Base-by-base conservation (phyloP, 768 basidiomycete species). In the Paxillus involutus region DNA sequence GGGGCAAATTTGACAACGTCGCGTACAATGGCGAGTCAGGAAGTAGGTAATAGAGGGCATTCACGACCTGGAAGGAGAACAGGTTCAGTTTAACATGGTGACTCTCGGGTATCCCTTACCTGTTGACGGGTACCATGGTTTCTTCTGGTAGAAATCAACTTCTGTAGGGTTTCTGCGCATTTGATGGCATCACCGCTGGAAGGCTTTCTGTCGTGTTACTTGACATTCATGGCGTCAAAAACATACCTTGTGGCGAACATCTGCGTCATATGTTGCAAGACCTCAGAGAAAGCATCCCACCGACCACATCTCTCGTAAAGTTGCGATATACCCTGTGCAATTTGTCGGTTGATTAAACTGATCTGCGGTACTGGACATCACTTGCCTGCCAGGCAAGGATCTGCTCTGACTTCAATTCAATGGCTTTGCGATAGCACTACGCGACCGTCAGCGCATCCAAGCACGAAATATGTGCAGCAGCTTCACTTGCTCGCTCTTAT, bases 401-500 rank as follows among this genome's bases (percentile, higher is more conserved):
- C 62, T 91, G 88, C 3, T 80, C 78, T 12, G 87, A 83, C 55
- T 84, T 84, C n/a, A 81, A 57, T 33, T 78, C 74, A 45, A 85
- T 89, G 0, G 95, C 96, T 59, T 82, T 88, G 42, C 77, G 79
- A 68, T 96, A 98, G 26, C 80, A 79, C 92, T 95, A 62, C 56
- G 36, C 14, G 43, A 51, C 48, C 44, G 63, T 70, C 46, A 67
- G 60, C 21, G 52, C 17, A 44, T 60, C 37, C 42, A 40, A 44
- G 45, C 17, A 32, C 19, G n/a, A 44, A 37, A 48, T 36, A 44
- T 37, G 30, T 14, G 43, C 50, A n/a, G 47, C 45, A 41, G 61
- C 63, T 76, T 79, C 81, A 96, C 94, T 84, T 88, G 83, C 77
- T 98, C 94, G 75, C 94, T 89, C 67, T 85, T 75, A 37, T 85